A percentile compares a stretch with the other conserved stretches of the same genome.
These are phyloP conservation scores for Candida silvatica DNA, from an alignment of 805 yeast genomes.

Conservation along the genomic window DNA sequence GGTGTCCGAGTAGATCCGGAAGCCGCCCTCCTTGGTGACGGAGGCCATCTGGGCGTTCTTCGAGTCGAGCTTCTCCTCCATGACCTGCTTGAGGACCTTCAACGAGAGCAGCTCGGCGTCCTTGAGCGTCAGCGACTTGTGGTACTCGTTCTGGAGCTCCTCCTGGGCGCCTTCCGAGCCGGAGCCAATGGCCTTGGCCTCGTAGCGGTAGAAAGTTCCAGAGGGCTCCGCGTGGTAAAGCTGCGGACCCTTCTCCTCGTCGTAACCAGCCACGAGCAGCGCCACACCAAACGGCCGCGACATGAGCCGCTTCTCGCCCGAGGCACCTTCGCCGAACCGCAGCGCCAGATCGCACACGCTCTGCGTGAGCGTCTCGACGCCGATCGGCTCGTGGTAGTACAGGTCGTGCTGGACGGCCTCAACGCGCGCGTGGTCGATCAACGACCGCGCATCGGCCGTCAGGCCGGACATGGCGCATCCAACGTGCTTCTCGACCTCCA, in stretches of 20 bases:
- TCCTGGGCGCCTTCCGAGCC: conserved; percentile 99
- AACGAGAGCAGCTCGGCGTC: conserved; percentile 90
- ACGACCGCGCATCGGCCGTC: conserved; percentile 97
- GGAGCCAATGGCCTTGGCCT: conserved; percentile 98
- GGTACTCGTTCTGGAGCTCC: conserved; percentile 94
- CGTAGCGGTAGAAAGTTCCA: conserved; percentile 95
- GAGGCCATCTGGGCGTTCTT: conserved; percentile 92
- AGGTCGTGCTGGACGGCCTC: conserved; percentile 79
- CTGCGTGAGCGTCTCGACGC: conserved; percentile 90
- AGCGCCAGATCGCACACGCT: conserved; percentile 95
- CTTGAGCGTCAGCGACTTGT: conserved; percentile 77
- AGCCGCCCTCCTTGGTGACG: conserved; percentile 81
- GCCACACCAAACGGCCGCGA: conserved; percentile 99
- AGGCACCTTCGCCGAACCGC: conserved; percentile 95
- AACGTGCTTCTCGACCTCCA: conserved; percentile 87
- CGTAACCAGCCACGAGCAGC: conserved; percentile 87
- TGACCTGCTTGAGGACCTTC: conserved; percentile 90
- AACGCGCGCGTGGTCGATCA: conserved; percentile 97
- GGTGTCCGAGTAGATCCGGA: conserved; percentile 73
- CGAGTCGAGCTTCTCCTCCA: conserved; percentile 97
- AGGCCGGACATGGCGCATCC: conserved; percentile 99
- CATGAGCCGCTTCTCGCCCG: conserved; percentile 92
- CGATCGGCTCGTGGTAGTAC: conserved; percentile 86
- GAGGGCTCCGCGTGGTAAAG: conserved; percentile 98
- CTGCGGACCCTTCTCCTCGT: conserved; percentile 90